Base-by-base conservation (phyloP, 257 asterid species). In the Salvia miltiorrhiza region DNA sequence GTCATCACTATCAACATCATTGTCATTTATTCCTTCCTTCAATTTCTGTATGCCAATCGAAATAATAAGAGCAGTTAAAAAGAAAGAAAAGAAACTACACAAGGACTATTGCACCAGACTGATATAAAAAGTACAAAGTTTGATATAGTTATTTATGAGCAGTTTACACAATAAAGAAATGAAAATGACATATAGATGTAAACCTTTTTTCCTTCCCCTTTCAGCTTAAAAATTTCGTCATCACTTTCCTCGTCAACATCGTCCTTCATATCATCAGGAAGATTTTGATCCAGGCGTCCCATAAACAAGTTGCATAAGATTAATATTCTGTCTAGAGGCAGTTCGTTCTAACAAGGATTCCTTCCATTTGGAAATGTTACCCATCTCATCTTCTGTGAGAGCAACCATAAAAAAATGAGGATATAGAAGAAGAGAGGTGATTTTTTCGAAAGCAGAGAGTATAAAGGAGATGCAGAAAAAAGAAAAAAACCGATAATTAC, bases 251-350 rank as follows among this genome's bases (percentile, higher is more conserved):
- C 90, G 12, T 74, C 85, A 54, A 61, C 67, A 9, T 48, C 63
- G 19, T 80, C 84, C 52, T 73, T 74, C 63, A 14, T 76, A 65
- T 82, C 81, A 63, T 74, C 20, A 1, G 70, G 70, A 55, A 61
- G 82, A 75, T 76, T 67, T 80, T 56, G 86, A 71, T 57, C 76
- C 81, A 73, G 92, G 75, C 50, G 81, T 78, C 75, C 93, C 96
- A 78, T 94, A 91, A 62, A 94, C 97, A 70, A 91, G 95, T 73
- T 89, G 93, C 96, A 82, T 82, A 70, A 94, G 96, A 80, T 94
- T 87, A 75, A 78, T 65, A 13, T 63, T 85, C 77, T 77, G 82
- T 63, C 87, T 80, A 16, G 84, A 73, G 40, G 89, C 76, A 70
- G 85, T 88, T 78, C 92, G 84, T 76, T 89, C 97, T 14, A 73